These are phyloP conservation scores for Populus euphratica DNA, from an alignment of 345 rosid species.

Conservation along the genomic window DNA sequence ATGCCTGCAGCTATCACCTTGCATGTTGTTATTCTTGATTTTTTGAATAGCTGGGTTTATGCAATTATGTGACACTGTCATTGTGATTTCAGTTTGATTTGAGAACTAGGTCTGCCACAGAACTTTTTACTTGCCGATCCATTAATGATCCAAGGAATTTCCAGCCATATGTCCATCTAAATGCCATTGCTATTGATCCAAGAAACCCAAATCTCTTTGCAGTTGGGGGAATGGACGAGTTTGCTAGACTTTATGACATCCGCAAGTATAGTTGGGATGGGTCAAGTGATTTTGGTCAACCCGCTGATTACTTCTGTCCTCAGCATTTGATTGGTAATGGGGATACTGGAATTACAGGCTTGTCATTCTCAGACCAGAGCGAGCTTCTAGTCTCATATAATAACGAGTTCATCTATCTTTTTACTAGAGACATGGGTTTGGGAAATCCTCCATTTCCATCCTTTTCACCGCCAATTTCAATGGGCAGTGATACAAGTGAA, in stretches of 20 bases:
- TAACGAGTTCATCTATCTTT: constrained; percentile 74
- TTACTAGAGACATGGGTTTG: constrained; percentile 69
- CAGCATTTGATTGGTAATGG: constrained; percentile 57
- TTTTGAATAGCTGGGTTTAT: constrained; percentile 3
- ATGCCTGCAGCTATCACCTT: background rate
- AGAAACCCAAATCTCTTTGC: constrained; percentile 75
- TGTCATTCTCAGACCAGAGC: constrained; percentile 82
- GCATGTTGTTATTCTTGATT: background rate
- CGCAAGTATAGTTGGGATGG: constrained; percentile 64
- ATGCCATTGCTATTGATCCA: constrained; percentile 77
- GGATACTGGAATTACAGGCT: constrained; percentile 73
- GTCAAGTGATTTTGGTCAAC: constrained; percentile 49
- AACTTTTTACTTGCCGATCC: constrained; percentile 66
- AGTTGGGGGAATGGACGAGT: constrained; percentile 77
- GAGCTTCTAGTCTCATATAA: constrained; percentile 85
- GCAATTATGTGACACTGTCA: constrained; percentile 8
- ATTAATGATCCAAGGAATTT: constrained; percentile 33
- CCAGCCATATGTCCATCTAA: constrained; percentile 42
- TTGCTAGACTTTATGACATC: constrained; percentile 74
- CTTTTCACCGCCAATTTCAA: constrained; percentile 22
- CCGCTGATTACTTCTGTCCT: constrained; percentile 69
- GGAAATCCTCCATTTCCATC: constrained; percentile 47
- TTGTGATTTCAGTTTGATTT: constrained; percentile 74
- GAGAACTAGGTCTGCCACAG: constrained; percentile 53
- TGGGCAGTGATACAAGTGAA: constrained; percentile 33